Evolutionary conservation across 2,329 filamentous ascomycete genomes (phyloP).

Genomic region (Fusarium circinatum): DNA sequence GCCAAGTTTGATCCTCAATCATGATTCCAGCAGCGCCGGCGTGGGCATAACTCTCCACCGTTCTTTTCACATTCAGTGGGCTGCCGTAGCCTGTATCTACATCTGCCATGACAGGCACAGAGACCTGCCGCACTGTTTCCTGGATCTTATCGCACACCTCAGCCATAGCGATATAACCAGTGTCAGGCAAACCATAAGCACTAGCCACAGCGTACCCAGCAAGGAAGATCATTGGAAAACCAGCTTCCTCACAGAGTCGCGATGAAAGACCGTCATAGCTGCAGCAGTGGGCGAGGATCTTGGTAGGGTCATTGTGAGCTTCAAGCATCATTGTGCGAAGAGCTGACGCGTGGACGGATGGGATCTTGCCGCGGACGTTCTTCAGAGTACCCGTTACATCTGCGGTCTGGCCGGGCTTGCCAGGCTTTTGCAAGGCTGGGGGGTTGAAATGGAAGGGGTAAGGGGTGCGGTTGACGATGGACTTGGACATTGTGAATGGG

Average conservation of each 20-base stretch:
- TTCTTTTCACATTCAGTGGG: conserved; percentile 57
- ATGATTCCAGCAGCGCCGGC: conserved; percentile 53
- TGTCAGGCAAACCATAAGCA: conserved; percentile 56
- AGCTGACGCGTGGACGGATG: conserved; percentile 50
- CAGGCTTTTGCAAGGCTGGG: conserved; percentile 15
- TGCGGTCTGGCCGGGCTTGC: conserved; percentile 18
- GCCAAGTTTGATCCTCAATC: conserved; percentile 62
- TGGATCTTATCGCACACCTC: conserved; percentile 59
- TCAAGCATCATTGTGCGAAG: conserved; percentile 55
- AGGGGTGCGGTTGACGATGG: conserved; percentile 45
- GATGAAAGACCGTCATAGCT: conserved; percentile 57
- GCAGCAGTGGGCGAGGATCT: conserved; percentile 56
- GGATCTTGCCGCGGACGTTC: conserved; percentile 42
- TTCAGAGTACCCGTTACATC: conserved; percentile 11
- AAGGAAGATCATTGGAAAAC: conserved; percentile 58
- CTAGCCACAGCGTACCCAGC: conserved; percentile 55
- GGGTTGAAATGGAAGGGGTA: conserved; percentile 48
- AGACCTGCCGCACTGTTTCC: conserved; percentile 52
- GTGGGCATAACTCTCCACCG: conserved; percentile 53
- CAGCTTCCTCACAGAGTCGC: conserved; percentile 56
- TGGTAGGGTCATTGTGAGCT: conserved; percentile 51
- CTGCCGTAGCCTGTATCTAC: conserved; percentile 61
- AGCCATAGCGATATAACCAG: conserved; percentile 59
- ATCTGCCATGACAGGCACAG: conserved; percentile 57
- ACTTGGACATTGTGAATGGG: conserved; percentile 27